Conservation (phyloP, 148 eudicot genomes). For the Dianthus caryophyllus region DNA sequence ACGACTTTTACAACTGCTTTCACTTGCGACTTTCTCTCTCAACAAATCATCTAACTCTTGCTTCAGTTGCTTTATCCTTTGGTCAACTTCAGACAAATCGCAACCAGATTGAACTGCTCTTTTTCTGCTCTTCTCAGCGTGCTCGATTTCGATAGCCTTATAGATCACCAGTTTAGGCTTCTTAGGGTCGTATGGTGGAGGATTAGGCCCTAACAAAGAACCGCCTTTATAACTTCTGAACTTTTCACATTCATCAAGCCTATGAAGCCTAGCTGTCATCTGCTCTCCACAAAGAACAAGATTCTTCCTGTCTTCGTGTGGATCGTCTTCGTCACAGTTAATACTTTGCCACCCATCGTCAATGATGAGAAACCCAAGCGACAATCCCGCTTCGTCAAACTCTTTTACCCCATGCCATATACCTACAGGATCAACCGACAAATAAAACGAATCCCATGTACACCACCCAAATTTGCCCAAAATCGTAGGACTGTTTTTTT, state of each 20-base stretch:
- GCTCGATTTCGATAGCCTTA: slow-evolving; percentile 53
- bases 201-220: slow-evolving; percentile 29
- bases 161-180: slow-evolving; percentile 50
- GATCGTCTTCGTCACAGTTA: slow-evolving; percentile 40
- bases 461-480: slow-evolving; percentile 67
- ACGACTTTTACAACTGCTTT: not conserved
- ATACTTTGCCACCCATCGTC: slow-evolving; percentile 76
- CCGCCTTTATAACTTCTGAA: slow-evolving; percentile 48
- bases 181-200: slow-evolving; percentile 42
- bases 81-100: slow-evolving; percentile 30
- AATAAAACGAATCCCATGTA: slow-evolving; percentile 72
- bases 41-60: slow-evolving; percentile 38
- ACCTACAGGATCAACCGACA: slow-evolving; percentile 53
- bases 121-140: slow-evolving; percentile 40
- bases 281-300: slow-evolving; percentile 59
- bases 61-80: slow-evolving; percentile 31
- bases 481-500: slow-evolving; percentile 43
- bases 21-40: slow-evolving; percentile 10
- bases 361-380: slow-evolving; percentile 49
- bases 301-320: slow-evolving; percentile 32
- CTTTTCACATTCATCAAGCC: slow-evolving; percentile 53
- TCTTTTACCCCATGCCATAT: slow-evolving; percentile 55
- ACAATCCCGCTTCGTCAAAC: slow-evolving; percentile 37
- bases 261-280: slow-evolving; percentile 58
- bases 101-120: slow-evolving; percentile 28